phyloP scores from a whole-genome alignment of 2,329 filamentous ascomycete genomes.

The Colletotrichum sp. region DNA sequence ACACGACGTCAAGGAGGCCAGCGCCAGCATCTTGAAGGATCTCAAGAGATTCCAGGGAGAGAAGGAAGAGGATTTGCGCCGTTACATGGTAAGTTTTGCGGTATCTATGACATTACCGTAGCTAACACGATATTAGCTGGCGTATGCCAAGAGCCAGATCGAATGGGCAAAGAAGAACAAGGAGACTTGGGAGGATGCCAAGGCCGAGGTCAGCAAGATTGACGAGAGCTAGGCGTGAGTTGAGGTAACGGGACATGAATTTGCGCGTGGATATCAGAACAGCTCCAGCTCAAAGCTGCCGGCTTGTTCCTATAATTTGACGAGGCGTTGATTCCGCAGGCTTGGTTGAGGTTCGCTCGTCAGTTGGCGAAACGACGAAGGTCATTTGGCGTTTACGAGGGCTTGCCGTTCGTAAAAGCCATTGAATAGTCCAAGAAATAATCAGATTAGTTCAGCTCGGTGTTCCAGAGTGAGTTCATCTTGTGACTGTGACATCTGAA shows the following conservation, averaged over 20 bases:
- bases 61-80: slow-evolving; percentile 91
- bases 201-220: slow-evolving; percentile 87
- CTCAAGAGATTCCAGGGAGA: slow-evolving; percentile 91
- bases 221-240: slow-evolving; percentile 55
- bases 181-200: slow-evolving; percentile 92
- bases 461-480: background rate
- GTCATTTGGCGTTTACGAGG: slow-evolving; percentile 20
- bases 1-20: slow-evolving; percentile 92
- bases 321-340: slow-evolving; percentile 12
- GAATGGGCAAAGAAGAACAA: slow-evolving; percentile 93
- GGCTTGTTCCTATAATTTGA: slow-evolving; percentile 14
- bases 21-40: slow-evolving; percentile 85
- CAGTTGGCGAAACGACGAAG: slow-evolving; percentile 7
- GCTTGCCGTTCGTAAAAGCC: slow-evolving; percentile 14
- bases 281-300: background rate
- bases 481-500: background rate
- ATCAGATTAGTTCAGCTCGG: background rate
- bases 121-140: slow-evolving; percentile 62
- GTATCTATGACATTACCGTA: background rate
- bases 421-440: background rate
- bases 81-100: slow-evolving; percentile 83
- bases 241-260: background rate
- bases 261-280: slow-evolving; percentile 3
- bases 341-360: slow-evolving; percentile 7
- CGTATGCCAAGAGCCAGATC: slow-evolving; percentile 90